These are phyloP conservation scores for Xylariaceae sp. DNA, from an alignment of 2,329 filamentous ascomycete species.

Conservation along the genomic window DNA sequence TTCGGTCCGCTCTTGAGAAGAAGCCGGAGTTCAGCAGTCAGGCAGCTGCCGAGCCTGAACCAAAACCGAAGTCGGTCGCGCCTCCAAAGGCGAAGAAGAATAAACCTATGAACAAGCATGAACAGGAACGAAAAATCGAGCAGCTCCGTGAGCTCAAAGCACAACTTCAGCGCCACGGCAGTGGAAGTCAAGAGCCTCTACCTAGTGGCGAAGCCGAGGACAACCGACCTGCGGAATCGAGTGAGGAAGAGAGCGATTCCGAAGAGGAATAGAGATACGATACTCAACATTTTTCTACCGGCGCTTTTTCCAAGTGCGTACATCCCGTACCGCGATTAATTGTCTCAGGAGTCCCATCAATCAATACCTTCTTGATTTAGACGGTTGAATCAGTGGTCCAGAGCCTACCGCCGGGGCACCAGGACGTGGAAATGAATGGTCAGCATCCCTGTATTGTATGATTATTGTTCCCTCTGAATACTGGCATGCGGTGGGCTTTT, in stretches of 20 bases:
- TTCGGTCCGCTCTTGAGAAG: constrained; percentile 40
- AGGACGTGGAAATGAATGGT: not conserved
- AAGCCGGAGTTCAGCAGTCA: constrained; percentile 35
- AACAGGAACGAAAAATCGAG: constrained; percentile 70
- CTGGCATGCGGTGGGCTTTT: not conserved
- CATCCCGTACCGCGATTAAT: not conserved
- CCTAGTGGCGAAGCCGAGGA: constrained; percentile 29
- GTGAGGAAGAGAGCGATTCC: constrained; percentile 35
- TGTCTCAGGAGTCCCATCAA: not conserved
- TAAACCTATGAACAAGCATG: constrained; percentile 74
- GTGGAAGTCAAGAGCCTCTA: constrained; percentile 44
- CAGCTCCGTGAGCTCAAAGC: constrained; percentile 63
- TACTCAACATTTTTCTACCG: not conserved
- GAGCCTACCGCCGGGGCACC: not conserved
- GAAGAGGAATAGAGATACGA: constrained; percentile 33
- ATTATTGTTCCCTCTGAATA: constrained; percentile 10
- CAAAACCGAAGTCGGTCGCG: constrained; percentile 34
- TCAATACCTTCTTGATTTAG: constrained; percentile 1
- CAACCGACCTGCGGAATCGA: constrained; percentile 29
- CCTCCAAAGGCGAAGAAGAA: constrained; percentile 68
- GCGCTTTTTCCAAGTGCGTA: not conserved
- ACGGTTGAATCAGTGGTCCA: not conserved
- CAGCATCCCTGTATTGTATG: constrained; percentile 4
- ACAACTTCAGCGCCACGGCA: constrained; percentile 49
- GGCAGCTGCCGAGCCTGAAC: constrained; percentile 28